Evolutionary conservation across 1,284 basidiomycete genomes (phyloP).

Genomic region (Prillingera fragicola): DNA sequence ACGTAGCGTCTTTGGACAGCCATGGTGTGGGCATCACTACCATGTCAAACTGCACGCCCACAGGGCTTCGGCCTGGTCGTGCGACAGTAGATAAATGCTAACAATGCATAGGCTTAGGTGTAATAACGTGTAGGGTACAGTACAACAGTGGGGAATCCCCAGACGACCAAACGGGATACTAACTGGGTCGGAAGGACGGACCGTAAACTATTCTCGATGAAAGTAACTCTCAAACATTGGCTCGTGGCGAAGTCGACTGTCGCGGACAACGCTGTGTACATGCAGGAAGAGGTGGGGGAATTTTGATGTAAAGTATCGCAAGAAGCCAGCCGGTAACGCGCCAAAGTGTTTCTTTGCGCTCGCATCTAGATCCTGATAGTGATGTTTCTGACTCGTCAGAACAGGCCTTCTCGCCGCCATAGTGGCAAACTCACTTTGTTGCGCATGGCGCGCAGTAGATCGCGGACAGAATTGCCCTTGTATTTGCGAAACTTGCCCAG

Average conservation of each 20-base stretch:
- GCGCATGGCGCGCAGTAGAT: conserved; percentile 82
- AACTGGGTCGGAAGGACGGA: too few relatives aligned
- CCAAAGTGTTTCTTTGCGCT: conserved; percentile 81
- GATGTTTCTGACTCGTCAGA: conserved; percentile 76
- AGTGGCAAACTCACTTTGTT: conserved; percentile 72
- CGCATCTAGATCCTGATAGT: conserved; percentile 85
- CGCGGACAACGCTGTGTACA: conserved; percentile 70
- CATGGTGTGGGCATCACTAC: too few relatives aligned
- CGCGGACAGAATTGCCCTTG: conserved; percentile 82
- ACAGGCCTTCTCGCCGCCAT: neutral
- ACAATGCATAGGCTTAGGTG: too few relatives aligned
- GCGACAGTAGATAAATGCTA: too few relatives aligned
- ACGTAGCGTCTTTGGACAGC: too few relatives aligned
- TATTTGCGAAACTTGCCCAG: conserved; percentile 96
- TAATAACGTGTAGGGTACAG: too few relatives aligned
- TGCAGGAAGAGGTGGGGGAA: conserved; percentile 89
- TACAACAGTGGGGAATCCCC: too few relatives aligned
- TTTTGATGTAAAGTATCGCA: conserved; percentile 86
- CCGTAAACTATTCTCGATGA: too few relatives aligned
- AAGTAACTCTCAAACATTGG: conserved; percentile 83
- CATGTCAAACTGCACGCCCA: too few relatives aligned
- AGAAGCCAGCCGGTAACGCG: conserved; percentile 83
- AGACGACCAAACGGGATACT: too few relatives aligned
- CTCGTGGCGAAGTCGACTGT: conserved; percentile 63
- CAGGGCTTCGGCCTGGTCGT: too few relatives aligned